These are phyloP conservation scores for Excoecaria agallocha DNA, from an alignment of 345 rosid species.

Conservation along the genomic window DNA sequence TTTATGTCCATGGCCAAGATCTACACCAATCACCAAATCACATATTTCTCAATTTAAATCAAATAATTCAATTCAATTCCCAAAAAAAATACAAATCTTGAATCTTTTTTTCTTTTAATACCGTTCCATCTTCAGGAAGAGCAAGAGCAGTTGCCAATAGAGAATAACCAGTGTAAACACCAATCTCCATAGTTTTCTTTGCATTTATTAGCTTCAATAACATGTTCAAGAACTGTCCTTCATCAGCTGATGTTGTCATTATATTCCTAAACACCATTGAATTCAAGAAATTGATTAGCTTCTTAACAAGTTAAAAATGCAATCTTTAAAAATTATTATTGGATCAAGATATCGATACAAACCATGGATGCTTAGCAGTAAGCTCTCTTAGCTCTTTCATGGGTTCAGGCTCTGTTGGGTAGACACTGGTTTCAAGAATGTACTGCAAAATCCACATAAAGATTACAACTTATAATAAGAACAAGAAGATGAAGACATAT, in stretches of 20 bases:
- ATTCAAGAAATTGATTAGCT: neutral
- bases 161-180: constrained; percentile 98
- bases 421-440: constrained; percentile 95
- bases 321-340: too few species aligned
- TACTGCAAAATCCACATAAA: constrained; percentile 44
- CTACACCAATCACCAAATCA: constrained; percentile 32
- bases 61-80: too few species aligned
- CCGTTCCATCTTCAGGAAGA: constrained; percentile 91
- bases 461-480: neutral
- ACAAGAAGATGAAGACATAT: neutral
- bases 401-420: constrained; percentile 89
- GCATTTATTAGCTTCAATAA: constrained; percentile 91
- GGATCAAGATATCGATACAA: constrained; percentile 9
- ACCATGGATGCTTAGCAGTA: constrained; percentile 98
- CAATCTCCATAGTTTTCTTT: constrained; percentile 99
- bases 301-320: too few species aligned
- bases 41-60: too few species aligned
- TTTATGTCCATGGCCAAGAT: constrained; percentile 94
- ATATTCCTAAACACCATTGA: constrained; percentile 58
- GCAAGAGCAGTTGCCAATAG: constrained; percentile 98
- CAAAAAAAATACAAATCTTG: too few species aligned
- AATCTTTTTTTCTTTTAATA: neutral
- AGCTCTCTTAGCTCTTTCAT: constrained; percentile 95
- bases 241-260: constrained; percentile 97
- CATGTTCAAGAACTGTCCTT: constrained; percentile 94